Conservation (phyloP, 129 eudicot species). For the Rutidosis leptorrhynchoides region DNA sequence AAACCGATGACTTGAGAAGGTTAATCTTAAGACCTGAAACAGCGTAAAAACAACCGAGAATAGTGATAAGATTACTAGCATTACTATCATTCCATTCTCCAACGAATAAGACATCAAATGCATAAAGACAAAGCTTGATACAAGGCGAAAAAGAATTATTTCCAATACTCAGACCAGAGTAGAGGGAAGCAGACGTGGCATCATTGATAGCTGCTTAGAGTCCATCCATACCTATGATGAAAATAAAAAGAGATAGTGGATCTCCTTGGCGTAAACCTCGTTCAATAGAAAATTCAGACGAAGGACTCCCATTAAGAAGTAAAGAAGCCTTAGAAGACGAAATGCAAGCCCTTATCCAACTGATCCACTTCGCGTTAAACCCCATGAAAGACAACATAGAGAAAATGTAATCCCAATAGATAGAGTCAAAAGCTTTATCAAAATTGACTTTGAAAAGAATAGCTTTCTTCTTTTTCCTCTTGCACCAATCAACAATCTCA, state of each 20-base stretch:
- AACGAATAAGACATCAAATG: no score
- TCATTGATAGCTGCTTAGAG: neutral
- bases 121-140: no score
- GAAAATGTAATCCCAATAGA: neutral
- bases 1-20: no score
- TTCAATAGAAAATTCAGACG: neutral
- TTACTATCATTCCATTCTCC: no score
- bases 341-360: neutral
- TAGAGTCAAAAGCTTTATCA: neutral
- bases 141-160: no score
- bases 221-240: neutral
- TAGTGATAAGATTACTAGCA: no score
- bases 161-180: no score
- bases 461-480: neutral
- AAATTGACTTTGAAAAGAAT: neutral
- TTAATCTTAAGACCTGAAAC: no score
- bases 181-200: no score
- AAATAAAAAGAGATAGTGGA: neutral
- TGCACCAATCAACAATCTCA: neutral
- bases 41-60: no score
- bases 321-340: neutral
- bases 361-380: neutral
- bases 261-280: neutral
- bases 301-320: neutral
- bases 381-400: neutral